A percentile compares a stretch with the other conserved stretches of the same genome.
phyloP scores from a whole-genome alignment of 2,329 filamentous ascomycete species.

The Alternaria sp. region DNA sequence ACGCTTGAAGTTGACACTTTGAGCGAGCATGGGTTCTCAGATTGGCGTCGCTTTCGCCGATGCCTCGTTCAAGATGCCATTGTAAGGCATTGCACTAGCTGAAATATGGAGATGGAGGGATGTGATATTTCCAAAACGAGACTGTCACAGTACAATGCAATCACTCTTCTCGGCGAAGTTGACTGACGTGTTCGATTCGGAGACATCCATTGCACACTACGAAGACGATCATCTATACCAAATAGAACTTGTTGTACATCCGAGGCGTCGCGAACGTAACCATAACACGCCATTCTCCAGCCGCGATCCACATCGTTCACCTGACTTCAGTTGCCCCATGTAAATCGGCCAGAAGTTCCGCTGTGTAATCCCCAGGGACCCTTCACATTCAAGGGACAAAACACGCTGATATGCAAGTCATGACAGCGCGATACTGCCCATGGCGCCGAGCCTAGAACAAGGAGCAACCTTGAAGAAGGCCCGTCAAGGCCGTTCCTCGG shows the following conservation, averaged over 20 bases:
- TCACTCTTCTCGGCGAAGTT: neutral
- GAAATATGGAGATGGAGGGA: neutral
- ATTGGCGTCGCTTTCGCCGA: neutral
- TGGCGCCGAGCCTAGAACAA: slow-evolving; percentile 1
- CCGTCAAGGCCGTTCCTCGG: slow-evolving; percentile 3
- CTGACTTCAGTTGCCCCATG: neutral
- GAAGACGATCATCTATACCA: neutral
- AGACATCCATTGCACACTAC: neutral
- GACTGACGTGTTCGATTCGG: neutral
- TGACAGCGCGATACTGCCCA: neutral
- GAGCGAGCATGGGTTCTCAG: neutral
- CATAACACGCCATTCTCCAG: neutral
- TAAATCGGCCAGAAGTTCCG: neutral
- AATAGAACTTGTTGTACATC: neutral
- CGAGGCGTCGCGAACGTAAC: neutral
- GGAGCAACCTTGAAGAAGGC: slow-evolving; percentile 1
- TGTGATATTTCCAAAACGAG: neutral
- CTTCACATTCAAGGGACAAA: neutral
- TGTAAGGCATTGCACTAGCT: neutral
- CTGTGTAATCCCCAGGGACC: neutral
- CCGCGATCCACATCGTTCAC: neutral
- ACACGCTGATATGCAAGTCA: neutral
- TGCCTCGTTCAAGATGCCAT: neutral
- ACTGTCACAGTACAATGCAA: neutral
- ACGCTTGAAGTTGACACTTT: neutral